Conservation (phyloP, 257 asterid species). For the Eucommia ulmoides region DNA sequence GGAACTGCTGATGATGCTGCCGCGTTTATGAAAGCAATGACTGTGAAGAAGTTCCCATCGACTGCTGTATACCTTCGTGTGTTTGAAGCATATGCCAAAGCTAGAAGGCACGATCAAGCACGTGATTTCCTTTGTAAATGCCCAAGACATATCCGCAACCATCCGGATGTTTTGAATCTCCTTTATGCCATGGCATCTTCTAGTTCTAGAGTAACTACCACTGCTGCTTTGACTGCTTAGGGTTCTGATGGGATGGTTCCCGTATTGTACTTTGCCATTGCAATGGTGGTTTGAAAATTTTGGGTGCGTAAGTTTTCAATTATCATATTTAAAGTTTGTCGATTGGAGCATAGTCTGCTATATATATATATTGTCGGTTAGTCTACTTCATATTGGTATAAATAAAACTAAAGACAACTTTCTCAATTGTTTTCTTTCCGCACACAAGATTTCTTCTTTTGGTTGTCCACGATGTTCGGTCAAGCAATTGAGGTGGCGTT, state of each 20-base stretch:
- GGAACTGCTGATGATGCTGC: conserved; percentile 70
- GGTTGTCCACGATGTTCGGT: no score
- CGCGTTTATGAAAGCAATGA: conserved; percentile 31
- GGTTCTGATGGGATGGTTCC: conserved; percentile 15
- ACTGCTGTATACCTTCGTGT: conserved; percentile 34
- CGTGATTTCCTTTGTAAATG: conserved; percentile 63
- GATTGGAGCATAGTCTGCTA: no score
- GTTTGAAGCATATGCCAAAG: conserved; percentile 48
- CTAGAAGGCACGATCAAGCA: conserved; percentile 50
- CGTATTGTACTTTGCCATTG: conserved; percentile 17
- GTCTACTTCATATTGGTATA: no score
- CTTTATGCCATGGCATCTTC: conserved; percentile 30
- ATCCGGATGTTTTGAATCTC: conserved; percentile 62
- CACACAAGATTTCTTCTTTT: no score
- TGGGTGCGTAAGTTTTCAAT: no score
- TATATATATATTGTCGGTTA: no score
- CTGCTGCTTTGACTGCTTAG: conserved; percentile 24
- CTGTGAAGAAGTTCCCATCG: conserved; percentile 40
- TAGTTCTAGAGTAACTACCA: conserved; percentile 15
- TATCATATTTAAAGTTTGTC: no score
- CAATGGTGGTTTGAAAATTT: no score
- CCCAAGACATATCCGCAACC: conserved; percentile 44
- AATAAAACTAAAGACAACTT: no score
- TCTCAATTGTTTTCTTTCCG: no score
- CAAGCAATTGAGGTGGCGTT: no score